Percentiles rank a stretch among this genome's conserved stretches.
Evolutionary conservation across 2,329 filamentous ascomycete species (phyloP).

Genomic region (Fusarium vanettenii): DNA sequence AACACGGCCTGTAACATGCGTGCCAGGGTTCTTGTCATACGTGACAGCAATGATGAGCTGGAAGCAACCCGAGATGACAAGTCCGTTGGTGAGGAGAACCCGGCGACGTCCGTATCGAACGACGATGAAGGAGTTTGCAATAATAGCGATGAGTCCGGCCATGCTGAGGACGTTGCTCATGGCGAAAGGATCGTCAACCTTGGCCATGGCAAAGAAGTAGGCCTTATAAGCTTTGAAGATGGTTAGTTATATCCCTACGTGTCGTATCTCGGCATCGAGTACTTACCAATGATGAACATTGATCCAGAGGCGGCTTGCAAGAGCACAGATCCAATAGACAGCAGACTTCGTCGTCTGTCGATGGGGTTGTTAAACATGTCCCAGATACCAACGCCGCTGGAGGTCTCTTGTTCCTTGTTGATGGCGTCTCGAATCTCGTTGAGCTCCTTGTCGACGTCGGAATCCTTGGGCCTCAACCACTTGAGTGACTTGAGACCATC

Average conservation of each 20-base stretch:
- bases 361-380: constrained; percentile 37
- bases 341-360: constrained; percentile 29
- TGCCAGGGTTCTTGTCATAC: constrained; percentile 31
- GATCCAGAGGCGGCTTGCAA: constrained; percentile 36
- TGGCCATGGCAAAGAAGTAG: constrained; percentile 40
- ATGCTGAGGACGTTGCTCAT: constrained; percentile 41
- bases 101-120: constrained; percentile 34
- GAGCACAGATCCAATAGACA: constrained; percentile 30
- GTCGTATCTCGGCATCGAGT: rapidly evolving
- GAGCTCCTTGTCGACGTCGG: constrained; percentile 24
- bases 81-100: constrained; percentile 16
- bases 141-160: constrained; percentile 34
- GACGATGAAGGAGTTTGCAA: constrained; percentile 35
- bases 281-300: constrained; percentile 41
- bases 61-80: constrained; percentile 27
- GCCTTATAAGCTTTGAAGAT: constrained; percentile 32
- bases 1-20: constrained; percentile 25
- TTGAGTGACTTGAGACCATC: constrained; percentile 28
- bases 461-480: constrained; percentile 23
- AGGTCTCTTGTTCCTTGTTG: constrained; percentile 16
- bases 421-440: constrained; percentile 31
- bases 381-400: constrained; percentile 20
- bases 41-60: constrained; percentile 36
- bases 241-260: rapidly evolving
- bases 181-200: constrained; percentile 35